A percentile compares a stretch with the other conserved stretches of the same genome.
phyloP scores from a whole-genome alignment of 2,329 filamentous ascomycete species.

The Diaporthe longicolla region DNA sequence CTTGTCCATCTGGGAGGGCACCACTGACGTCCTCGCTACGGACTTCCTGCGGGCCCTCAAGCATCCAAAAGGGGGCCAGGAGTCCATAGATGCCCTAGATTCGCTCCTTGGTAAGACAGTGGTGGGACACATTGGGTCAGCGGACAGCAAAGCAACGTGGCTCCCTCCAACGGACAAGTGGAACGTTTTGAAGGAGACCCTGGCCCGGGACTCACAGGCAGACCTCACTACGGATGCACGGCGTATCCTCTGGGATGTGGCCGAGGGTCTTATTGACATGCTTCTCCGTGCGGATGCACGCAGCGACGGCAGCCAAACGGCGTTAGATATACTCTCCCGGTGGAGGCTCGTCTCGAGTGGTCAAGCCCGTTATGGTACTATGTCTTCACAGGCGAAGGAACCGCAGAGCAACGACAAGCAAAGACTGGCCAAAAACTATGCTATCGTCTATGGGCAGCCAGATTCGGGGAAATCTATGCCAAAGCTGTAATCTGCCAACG shows the following conservation, averaged over 20 bases:
- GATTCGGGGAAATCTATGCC: background rate
- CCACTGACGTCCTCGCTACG: constrained; percentile 77
- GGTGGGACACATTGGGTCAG: too few species aligned
- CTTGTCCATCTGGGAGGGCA: constrained; percentile 72
- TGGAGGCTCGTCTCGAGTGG: background rate
- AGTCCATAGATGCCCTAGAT: background rate
- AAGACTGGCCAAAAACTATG: background rate
- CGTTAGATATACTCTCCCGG: background rate
- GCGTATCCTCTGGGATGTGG: constrained; percentile 1
- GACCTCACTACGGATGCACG: background rate
- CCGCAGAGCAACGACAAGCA: background rate
- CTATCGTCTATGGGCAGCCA: background rate
- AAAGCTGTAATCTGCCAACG: background rate
- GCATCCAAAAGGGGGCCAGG: constrained; percentile 48
- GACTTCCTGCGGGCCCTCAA: constrained; percentile 64
- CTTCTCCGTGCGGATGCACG: background rate
- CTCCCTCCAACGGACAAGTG: background rate
- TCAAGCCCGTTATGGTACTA: too few species aligned
- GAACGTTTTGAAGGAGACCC: background rate
- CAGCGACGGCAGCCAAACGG: background rate
- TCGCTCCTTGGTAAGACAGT: background rate
- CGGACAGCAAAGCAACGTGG: background rate
- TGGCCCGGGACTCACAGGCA: background rate
- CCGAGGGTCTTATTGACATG: background rate
- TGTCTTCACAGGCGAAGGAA: rapidly evolving